Percentiles rank a stretch among this genome's conserved stretches.
Evolutionary conservation across 306 rosid genomes (phyloP).

Genomic region (Canavalia gladiata): DNA sequence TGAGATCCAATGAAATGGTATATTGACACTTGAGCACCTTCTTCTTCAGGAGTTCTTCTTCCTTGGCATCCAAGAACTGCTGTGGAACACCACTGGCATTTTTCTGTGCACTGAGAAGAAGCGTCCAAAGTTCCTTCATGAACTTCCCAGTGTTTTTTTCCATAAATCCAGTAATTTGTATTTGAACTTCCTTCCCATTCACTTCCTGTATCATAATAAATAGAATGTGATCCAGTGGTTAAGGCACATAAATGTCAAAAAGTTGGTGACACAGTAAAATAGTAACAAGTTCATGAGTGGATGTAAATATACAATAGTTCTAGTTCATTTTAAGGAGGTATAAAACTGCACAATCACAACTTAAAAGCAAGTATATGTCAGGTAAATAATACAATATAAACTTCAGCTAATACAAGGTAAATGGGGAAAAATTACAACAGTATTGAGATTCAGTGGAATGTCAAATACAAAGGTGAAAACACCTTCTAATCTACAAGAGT

Average conservation of each 20-base stretch:
- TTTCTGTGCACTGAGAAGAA: constrained; percentile 91
- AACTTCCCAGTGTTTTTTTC: constrained; percentile 95
- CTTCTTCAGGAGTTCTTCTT: constrained; percentile 82
- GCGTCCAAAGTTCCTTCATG: constrained; percentile 97
- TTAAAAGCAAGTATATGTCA: background rate
- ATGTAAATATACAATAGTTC: constrained; percentile 23
- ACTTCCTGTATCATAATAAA: constrained; percentile 64
- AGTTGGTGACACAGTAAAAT: background rate
- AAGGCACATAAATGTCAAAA: constrained; percentile 1
- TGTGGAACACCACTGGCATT: constrained; percentile 97
- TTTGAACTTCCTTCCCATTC: constrained; percentile 93
- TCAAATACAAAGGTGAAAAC: constrained; percentile 15
- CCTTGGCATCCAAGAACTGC: constrained; percentile 95
- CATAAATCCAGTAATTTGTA: constrained; percentile 97
- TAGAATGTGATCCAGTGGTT: background rate
- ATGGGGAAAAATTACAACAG: background rate
- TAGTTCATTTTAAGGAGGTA: constrained; percentile 20
- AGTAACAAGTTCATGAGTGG: constrained; percentile 6
- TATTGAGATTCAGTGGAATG: background rate
- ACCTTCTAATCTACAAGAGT: constrained; percentile 17
- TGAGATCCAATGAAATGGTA: constrained; percentile 29
- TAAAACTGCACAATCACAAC: constrained; percentile 7
- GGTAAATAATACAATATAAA: background rate
- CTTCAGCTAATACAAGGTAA: background rate
- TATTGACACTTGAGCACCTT: constrained; percentile 62